Percentiles rank a stretch among this genome's conserved stretches.
phyloP scores from a whole-genome alignment of 495 filamentous ascomycete species.

The Xylaria sp. region DNA sequence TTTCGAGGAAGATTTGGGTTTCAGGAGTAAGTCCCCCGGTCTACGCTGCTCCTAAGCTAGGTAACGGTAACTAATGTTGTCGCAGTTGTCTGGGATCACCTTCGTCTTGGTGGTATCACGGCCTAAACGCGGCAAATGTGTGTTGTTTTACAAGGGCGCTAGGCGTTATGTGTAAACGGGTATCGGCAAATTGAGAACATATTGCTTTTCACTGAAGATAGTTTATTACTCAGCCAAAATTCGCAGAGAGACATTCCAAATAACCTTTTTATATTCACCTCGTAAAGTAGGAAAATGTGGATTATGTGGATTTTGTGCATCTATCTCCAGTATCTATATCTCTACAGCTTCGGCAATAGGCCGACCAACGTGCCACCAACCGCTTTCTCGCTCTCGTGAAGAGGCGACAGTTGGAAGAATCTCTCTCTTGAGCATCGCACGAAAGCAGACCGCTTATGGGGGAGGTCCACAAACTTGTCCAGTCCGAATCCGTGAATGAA shows the following conservation, averaged over 20 bases:
- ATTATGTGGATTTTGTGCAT: slow-evolving; percentile 3
- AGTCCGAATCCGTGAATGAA: slow-evolving; percentile 69
- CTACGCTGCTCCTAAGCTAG: background rate
- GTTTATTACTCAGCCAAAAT: background rate
- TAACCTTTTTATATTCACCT: background rate
- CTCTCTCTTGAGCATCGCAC: slow-evolving; percentile 66
- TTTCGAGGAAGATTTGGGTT: slow-evolving; percentile 72
- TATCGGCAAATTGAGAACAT: background rate
- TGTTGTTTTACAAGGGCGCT: slow-evolving; percentile 1
- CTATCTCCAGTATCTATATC: background rate
- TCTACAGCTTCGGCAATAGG: slow-evolving; percentile 54
- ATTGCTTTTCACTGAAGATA: background rate
- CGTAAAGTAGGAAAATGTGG: slow-evolving; percentile 15
- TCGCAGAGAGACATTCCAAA: background rate
- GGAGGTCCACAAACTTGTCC: slow-evolving; percentile 70
- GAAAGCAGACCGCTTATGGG: slow-evolving; percentile 70
- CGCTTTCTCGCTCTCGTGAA: slow-evolving; percentile 58
- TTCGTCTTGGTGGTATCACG: slow-evolving; percentile 52
- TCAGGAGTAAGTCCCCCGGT: slow-evolving; percentile 54
- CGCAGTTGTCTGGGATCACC: slow-evolving; percentile 64
- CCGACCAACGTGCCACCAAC: slow-evolving; percentile 55
- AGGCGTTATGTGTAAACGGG: slow-evolving; percentile 17
- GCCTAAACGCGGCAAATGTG: slow-evolving; percentile 15
- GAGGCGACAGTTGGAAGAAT: slow-evolving; percentile 71
- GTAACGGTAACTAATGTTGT: slow-evolving; percentile 28